Base-by-base conservation (phyloP, 176 grass and related monocot species). In the Oryza longistaminata region DNA sequence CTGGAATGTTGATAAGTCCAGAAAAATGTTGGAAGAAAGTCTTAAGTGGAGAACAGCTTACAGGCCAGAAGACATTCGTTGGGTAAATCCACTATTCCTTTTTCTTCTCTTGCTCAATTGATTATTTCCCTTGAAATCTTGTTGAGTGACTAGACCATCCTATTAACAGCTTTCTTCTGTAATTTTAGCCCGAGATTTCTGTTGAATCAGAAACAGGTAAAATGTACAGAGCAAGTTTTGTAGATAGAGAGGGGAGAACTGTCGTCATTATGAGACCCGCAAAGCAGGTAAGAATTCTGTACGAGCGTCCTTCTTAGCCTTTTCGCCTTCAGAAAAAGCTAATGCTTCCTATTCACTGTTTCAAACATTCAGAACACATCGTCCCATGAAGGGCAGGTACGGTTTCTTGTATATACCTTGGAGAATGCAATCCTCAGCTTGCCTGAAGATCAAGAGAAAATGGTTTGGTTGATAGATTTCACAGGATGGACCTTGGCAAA, bases 381-480 rank as follows among this genome's bases (percentile, higher is more conserved):
- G 0, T 91, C 91, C 2, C 88, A 86, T 1, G 91, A 92, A 34
- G 89, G 91, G 48, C 93, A 94, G 65, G 31, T 98, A 60, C 78
- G 64, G 26, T 78, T 87, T 92, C 68, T 98, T 55, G 86, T 91
- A 48, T 95, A 95, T 82, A 1, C 90, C 66, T 82, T 98, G 77
- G 96, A 98, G 83, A 95, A 98, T 89, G 96, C 90, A 26, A 33
- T 90, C 8, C 82, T 92, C 70, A 92, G 76, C 77, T 74, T 95
- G 33, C 90, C 93, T 49, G 91, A 95, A 73, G 89, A 81, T 13
- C 93, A 93, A 76, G 93, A 90, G 14, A 94, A 98, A 83, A 93
- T 98, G 86, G 67, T 93, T 62, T 95, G 89, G 91, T 70, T 98
- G 77, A 89, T 98, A 87, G 93, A 98, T 77, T 98, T 98, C 76